These are phyloP conservation scores for Cyberlindnera maritima DNA, from an alignment of 805 yeast species.

Conservation along the genomic window DNA sequence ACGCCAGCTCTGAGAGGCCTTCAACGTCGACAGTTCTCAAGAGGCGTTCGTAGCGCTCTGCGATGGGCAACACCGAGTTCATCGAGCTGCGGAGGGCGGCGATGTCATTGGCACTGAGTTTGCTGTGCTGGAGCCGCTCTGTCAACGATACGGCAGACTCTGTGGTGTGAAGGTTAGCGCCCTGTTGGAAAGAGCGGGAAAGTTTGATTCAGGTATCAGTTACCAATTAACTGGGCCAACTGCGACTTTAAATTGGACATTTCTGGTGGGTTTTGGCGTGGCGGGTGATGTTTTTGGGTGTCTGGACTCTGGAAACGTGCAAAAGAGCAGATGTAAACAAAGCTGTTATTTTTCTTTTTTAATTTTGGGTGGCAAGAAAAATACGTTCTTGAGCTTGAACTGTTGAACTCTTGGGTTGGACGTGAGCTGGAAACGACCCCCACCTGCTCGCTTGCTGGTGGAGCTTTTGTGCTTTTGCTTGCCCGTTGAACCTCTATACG, in stretches of 20 bases:
- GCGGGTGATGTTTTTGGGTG: neutral
- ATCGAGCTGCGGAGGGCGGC: conserved; percentile 19
- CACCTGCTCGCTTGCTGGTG: no score
- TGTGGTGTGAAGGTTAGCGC: no score
- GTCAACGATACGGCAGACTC: conserved; percentile 16
- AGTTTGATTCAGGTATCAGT: neutral
- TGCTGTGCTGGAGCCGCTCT: conserved; percentile 9
- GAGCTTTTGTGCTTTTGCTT: no score
- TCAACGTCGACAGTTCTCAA: conserved; percentile 25
- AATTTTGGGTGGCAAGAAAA: no score
- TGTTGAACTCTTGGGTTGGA: no score
- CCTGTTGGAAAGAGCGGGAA: conserved; percentile 4
- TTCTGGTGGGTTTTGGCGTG: neutral
- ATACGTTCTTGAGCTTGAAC: no score
- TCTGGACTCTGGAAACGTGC: no score
- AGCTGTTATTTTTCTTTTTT: neutral
- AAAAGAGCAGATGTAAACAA: no score
- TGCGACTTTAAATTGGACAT: conserved; percentile 20
- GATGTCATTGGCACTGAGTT: conserved; percentile 15
- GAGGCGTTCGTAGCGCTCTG: conserved; percentile 31
- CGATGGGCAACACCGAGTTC: conserved; percentile 29
- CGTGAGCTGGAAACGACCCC: no score
- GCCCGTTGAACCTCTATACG: no score
- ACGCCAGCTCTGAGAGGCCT: conserved; percentile 5
- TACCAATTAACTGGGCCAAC: conserved; percentile 22